These are phyloP conservation scores for Cladosporium sp. DNA, from an alignment of 2,329 filamentous ascomycete genomes.

Conservation along the genomic window DNA sequence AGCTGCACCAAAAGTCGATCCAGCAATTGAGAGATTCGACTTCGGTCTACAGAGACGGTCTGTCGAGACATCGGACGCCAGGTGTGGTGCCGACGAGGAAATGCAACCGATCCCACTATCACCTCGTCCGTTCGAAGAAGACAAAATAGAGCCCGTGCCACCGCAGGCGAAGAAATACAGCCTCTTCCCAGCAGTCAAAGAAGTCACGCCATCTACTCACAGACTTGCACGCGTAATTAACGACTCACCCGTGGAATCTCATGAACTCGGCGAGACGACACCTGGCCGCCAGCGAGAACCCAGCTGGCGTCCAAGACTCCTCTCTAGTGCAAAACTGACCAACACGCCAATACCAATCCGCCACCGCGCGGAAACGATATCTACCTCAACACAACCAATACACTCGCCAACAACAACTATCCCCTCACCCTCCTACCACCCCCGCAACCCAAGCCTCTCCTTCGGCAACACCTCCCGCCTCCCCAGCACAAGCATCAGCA, in stretches of 20 bases:
- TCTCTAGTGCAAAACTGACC: background rate
- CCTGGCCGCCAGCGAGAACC: background rate
- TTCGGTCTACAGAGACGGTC: constrained; percentile 25
- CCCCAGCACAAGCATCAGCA: constrained; percentile 28
- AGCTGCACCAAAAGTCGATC: constrained; percentile 23
- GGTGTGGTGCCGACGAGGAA: constrained; percentile 21
- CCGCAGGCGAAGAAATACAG: constrained; percentile 27
- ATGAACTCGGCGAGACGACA: background rate
- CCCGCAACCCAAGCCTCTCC: constrained; percentile 30
- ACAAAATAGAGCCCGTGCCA: constrained; percentile 6
- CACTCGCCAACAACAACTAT: constrained; percentile 22
- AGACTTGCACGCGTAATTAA: constrained; percentile 12
- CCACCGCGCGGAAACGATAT: background rate
- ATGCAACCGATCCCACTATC: constrained; percentile 22
- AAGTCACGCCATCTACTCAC: constrained; percentile 23
- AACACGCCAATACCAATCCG: background rate
- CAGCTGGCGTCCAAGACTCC: background rate
- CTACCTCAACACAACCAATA: constrained; percentile 1
- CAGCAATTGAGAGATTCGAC: constrained; percentile 33
- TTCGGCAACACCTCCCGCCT: constrained; percentile 6
- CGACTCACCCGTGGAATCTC: background rate
- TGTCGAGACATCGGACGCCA: constrained; percentile 6
- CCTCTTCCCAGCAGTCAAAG: constrained; percentile 30
- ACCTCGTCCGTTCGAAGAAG: constrained; percentile 19
- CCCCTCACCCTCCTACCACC: constrained; percentile 27